Percentiles rank a stretch among this genome's conserved stretches.
phyloP scores from a whole-genome alignment of 2,329 filamentous ascomycete species.

The Endoconidiophora polonica region DNA sequence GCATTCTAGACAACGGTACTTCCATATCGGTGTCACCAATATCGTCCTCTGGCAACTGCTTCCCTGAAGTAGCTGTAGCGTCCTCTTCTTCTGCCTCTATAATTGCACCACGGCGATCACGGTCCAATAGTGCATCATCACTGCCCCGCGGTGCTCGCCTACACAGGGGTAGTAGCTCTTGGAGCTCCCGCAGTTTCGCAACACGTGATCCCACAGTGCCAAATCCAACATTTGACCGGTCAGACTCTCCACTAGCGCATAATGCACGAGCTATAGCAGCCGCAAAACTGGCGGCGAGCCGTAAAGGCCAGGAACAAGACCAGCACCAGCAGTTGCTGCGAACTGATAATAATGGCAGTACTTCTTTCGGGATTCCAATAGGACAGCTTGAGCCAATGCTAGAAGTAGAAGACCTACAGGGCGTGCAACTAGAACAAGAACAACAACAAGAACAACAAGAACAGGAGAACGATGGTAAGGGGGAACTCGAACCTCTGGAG shows the following conservation, averaged over 20 bases:
- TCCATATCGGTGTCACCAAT: neutral
- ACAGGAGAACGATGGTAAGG: too few relatives aligned
- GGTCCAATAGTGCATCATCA: conserved; percentile 28
- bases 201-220: conserved; percentile 18
- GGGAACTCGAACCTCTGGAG: too few relatives aligned
- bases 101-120: neutral
- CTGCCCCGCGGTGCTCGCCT: conserved; percentile 33
- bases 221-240: conserved; percentile 13
- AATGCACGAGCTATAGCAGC: neutral
- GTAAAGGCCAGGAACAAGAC: conserved; percentile 4
- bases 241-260: conserved; percentile 16
- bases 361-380: conserved; percentile 5
- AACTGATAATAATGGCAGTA: too few relatives aligned
- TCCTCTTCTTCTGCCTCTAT: too few relatives aligned
- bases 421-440: too few relatives aligned
- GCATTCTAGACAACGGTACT: neutral
- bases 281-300: neutral
- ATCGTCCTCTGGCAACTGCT: neutral
- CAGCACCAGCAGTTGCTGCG: too few relatives aligned
- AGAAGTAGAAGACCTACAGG: conserved; percentile 26
- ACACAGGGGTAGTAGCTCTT: conserved; percentile 28
- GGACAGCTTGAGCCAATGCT: conserved; percentile 16
- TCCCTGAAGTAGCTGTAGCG: neutral
- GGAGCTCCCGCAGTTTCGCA: conserved; percentile 35
- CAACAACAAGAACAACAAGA: too few relatives aligned